Conservation (phyloP, 2,329 filamentous ascomycete genomes). For the Rosellinia necatrix region DNA sequence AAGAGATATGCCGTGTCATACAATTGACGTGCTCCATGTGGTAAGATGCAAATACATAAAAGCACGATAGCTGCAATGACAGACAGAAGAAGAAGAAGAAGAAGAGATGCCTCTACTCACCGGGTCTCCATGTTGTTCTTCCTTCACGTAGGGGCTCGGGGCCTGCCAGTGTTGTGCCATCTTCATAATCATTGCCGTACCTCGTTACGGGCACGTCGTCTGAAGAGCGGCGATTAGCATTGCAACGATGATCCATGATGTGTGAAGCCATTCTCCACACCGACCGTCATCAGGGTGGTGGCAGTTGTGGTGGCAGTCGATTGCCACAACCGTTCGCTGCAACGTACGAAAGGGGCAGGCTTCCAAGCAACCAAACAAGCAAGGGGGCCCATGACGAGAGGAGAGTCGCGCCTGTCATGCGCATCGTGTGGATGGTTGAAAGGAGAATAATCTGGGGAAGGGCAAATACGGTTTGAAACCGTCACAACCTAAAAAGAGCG, state of each 20-base stretch:
- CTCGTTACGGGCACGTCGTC: slow-evolving; percentile 17
- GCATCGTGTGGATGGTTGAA: background rate
- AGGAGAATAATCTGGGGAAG: background rate
- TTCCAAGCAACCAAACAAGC: too few relatives aligned
- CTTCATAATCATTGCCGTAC: slow-evolving; percentile 47
- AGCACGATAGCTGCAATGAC: slow-evolving; percentile 18
- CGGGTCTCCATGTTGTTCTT: slow-evolving; percentile 48
- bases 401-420: slow-evolving; percentile 13
- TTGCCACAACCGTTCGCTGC: slow-evolving; percentile 22
- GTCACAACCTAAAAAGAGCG: background rate
- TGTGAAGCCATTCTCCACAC: slow-evolving; percentile 33
- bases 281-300: too few relatives aligned
- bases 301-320: slow-evolving; percentile 34
- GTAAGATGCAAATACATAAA: background rate
- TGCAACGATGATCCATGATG: slow-evolving; percentile 36
- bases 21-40: slow-evolving; percentile 1
- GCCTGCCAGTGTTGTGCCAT: slow-evolving; percentile 53
- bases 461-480: background rate
- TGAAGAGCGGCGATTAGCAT: slow-evolving; percentile 24
- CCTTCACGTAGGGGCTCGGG: slow-evolving; percentile 48
- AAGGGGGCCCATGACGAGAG: too few relatives aligned
- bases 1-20: too few relatives aligned
- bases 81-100: too few relatives aligned
- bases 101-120: slow-evolving; percentile 43
- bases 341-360: slow-evolving; percentile 1